A percentile compares a stretch with the other conserved stretches of the same genome.
phyloP scores from a whole-genome alignment of 164 flowering plant genomes.

The Platanus orientalis region DNA sequence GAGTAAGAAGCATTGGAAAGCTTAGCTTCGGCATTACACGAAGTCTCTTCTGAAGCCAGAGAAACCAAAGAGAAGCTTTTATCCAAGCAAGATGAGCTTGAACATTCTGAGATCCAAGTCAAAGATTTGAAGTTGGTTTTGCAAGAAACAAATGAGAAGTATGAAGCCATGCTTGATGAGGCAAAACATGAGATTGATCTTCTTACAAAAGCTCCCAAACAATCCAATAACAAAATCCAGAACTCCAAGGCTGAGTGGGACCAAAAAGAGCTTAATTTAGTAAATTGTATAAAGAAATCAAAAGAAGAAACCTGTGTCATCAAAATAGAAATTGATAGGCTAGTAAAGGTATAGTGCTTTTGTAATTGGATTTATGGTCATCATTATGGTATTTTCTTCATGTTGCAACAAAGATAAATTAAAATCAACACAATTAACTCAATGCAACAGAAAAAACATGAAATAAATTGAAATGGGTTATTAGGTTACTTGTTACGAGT shows the following conservation, averaged over 20 bases:
- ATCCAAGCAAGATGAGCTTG: conserved; percentile 57
- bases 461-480: no score
- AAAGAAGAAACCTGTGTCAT: conserved; percentile 50
- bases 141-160: conserved; percentile 63
- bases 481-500: no score
- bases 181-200: conserved; percentile 57
- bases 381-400: no score
- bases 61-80: no score
- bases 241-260: conserved; percentile 59
- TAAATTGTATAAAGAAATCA: no score
- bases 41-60: conserved; percentile 71
- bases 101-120: conserved; percentile 46
- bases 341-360: no score
- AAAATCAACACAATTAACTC: no score
- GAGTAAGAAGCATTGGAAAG: conserved; percentile 87
- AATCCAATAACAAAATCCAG: conserved; percentile 36
- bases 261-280: conserved; percentile 48
- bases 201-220: conserved; percentile 36
- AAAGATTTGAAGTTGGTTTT: conserved; percentile 61
- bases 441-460: no score
- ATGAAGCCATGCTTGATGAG: no score
- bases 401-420: no score
- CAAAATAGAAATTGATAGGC: conserved; percentile 48
- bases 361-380: no score
- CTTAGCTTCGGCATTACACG: conserved; percentile 84